Base-by-base conservation (phyloP, 108 stramenopile genomes). In the Discostella stelligeroides region DNA sequence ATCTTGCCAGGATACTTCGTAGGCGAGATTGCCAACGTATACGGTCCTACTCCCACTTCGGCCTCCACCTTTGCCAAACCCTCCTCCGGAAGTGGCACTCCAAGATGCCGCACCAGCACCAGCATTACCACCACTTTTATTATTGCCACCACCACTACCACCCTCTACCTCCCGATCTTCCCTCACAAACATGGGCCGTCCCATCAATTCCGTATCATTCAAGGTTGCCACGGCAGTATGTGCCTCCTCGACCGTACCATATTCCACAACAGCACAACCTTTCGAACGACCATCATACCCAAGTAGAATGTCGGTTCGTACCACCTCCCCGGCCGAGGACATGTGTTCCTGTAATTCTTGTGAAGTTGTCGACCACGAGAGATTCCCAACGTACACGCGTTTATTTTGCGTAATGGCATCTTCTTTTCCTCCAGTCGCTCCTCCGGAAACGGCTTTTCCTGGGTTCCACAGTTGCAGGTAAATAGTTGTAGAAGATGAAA, bases 181-280 rank as follows among this genome's bases (percentile, higher is more conserved):
- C 46, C 94, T 75, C 12, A 95, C 90, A 70, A 91, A 92, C 30
- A 96, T 93, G 75, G 68, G 84, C 0, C 95, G 77, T 17, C 91
- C 92, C 50, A 83, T 83, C 6, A 95, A 56, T 28, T 95, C 92
- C 0, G 89, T 75, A 65, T 97, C 91, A 41, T 92, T 88, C 21
- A 97, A 69, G 17, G 71, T 75, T 11, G 42, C 63, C 48, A 98
- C 90, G 20, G 96, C 96, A 10, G 76, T 38, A 14, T 74, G 48
- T 15, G 96, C 98, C 23, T 84, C 96, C 23, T 85, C 90, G n/a
- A 80, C 81, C 10, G 82, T 90, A 1, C 72, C 81, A 68, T 84
- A 98, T 66, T 96, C 95, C 24, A 98, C 98, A 58, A 96, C 89
- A 1, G 92, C 98, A 66, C 90, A 97, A 28, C 98, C 97, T 67